Evolutionary conservation across 2,329 filamentous ascomycete genomes (phyloP), one percentile per base, ranked within the genome.

Genomic region (Xylaria sp.): DNA sequence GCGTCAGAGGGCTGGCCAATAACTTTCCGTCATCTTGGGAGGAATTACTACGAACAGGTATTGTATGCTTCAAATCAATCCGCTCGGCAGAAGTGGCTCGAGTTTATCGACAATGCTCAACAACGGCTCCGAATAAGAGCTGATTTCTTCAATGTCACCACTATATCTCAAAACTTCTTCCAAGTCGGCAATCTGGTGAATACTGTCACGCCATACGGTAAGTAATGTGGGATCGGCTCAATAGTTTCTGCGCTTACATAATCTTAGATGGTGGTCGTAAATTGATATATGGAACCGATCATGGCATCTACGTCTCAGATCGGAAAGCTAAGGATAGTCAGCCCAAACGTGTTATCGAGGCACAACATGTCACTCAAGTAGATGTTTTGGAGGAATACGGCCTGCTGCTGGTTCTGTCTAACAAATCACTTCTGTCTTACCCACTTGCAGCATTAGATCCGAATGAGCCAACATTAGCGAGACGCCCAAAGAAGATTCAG

Each of bases 351-450:
- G 93, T 97, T 39, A 86, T 99, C 63, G 96, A 99, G 77, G 89
- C 90, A 64, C 91, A 91, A 68, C 90, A 90, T 68, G 96, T 99
- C 30, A 97, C 95, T 0, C 96, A 99, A 79, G 91, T 99, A 70
- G 96, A 99, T 78, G 94, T 97, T 7, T 85, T 99, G 48, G 96
- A 99, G 80, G 94, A 98, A 80, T 97, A 98, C 78, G 90, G 94
- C 73, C 89, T 99, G 64, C 86, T 99, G 28, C 85, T 99, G 71
- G 93, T 99, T 23, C 85, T 99, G 48, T 92, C 94, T 5, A 97
- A 97, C 81, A 97, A 97, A 82, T 95, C 94, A 0, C 86, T 98
- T 10, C 90, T 93, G 74, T 97, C 95, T 8, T 98, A 96, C 82
- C 90, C 93, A 1, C 85, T 97, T 60, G 91, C 95, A 70, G 94